A percentile compares a stretch with the other conserved stretches of the same genome.
Evolutionary conservation across 2,329 filamentous ascomycete species (phyloP).

Genomic region (Xenosphaeropsis pyriputrescens): DNA sequence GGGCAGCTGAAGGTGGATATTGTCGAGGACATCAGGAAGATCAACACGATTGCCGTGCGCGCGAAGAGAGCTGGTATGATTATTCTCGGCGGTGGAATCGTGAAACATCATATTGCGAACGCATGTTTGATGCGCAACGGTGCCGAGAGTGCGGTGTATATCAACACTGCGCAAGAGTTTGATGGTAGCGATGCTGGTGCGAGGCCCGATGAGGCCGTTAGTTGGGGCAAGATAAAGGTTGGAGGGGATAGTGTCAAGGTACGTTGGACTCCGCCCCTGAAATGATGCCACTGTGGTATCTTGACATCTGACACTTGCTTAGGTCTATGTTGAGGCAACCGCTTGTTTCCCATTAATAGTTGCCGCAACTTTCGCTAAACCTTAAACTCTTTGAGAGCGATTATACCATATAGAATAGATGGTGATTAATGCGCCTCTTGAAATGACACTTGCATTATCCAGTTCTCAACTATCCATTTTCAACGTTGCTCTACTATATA

Average conservation of each 20-base stretch:
- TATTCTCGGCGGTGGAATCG: conserved; percentile 81
- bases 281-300: conserved; percentile 1
- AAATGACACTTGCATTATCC: no score
- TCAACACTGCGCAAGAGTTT: conserved; percentile 96
- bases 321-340: conserved; percentile 52
- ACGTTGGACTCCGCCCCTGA: conserved; percentile 9
- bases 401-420: no score
- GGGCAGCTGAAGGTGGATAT: conserved; percentile 75
- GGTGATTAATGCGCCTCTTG: no score
- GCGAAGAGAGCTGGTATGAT: conserved; percentile 90
- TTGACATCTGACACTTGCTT: conserved; percentile 6
- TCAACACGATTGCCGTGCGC: conserved; percentile 82
- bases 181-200: conserved; percentile 95
- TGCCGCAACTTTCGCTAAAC: conserved; percentile 49
- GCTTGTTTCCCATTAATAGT: conserved; percentile 53
- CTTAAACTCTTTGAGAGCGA: not conserved
- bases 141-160: conserved; percentile 90
- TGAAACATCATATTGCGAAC: conserved; percentile 98
- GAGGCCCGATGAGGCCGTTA: conserved; percentile 88
- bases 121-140: conserved; percentile 96
- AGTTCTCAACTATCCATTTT: no score
- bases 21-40: conserved; percentile 80
- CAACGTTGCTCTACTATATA: no score
- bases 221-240: conserved; percentile 95
- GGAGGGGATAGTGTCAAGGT: conserved; percentile 85